phyloP scores from a whole-genome alignment of 1,284 basidiomycete species.

The Rhodotorula sp. region DNA sequence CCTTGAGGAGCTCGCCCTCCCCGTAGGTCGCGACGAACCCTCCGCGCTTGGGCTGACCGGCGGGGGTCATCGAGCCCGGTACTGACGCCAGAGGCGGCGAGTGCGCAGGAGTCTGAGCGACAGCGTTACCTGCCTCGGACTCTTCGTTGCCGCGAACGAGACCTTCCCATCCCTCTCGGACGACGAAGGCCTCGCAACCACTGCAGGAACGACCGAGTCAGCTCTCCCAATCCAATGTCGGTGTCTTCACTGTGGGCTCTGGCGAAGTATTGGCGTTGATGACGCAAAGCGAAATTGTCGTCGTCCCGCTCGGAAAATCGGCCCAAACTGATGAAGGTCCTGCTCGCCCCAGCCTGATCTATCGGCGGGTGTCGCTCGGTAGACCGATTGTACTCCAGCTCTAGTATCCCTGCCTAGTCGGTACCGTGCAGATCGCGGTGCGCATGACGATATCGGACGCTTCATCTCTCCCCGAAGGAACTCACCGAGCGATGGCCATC shows the following conservation, averaged over 20 bases:
- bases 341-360: neutral
- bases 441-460: neutral
- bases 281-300: too few species aligned
- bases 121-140: neutral
- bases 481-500: constrained; percentile 80
- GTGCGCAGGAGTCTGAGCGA: neutral
- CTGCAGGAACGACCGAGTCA: constrained; percentile 52
- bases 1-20: constrained; percentile 81
- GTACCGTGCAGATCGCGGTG: neutral
- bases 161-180: constrained; percentile 97
- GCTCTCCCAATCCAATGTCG: too few species aligned
- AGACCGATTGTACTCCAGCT: neutral
- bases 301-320: too few species aligned
- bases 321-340: neutral
- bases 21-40: constrained; percentile 65
- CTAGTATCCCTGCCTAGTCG: neutral
- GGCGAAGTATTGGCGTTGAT: too few species aligned
- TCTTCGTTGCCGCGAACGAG: constrained; percentile 62
- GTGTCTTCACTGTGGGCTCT: too few species aligned
- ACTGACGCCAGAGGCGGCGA: constrained; percentile 18
- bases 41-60: constrained; percentile 18
- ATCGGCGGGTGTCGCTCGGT: neutral
- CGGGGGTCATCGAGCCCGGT: constrained; percentile 3
- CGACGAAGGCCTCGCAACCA: constrained; percentile 88
- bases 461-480: constrained; percentile 22